Evolutionary conservation across 2,329 filamentous ascomycete species (phyloP), one percentile per base, ranked within the genome.

Genomic region (Aspergillus pseudoglaucus): DNA sequence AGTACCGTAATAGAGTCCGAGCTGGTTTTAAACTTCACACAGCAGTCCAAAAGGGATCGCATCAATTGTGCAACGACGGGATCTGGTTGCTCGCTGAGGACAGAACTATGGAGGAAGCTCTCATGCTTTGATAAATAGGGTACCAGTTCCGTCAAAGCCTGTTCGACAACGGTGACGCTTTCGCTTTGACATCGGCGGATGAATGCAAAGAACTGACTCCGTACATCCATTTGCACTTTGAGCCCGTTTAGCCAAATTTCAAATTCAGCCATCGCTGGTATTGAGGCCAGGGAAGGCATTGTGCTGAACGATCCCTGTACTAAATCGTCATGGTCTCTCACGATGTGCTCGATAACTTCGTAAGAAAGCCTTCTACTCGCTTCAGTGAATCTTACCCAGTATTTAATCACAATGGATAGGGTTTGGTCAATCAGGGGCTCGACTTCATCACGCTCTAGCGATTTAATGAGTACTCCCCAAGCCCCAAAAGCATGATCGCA

Each of bases 351-450:
- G 20, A 97, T 74, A 53, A 90, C 75, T 14, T 77, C 71, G 50
- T 81, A 75, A 3, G 84, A 85, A 47, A 76, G 74, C 3, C 76
- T 60, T 52, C 80, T 81, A 1, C 84, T 84, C 3, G 74, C 64
- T 3, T 77, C 71, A 18, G 83, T 81, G 47, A 97, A 83, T 2
- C 59, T 67, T 4, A 64, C 55, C 93, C 93, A 98, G 60, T 93
- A 85, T 56, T 85, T 83, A 20, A 86, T 83, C 43, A 97, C 83
- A 37, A 95, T 81, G 46, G 90, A 90, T 56, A 97, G 89, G 0
- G 90, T 95, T 49, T 91, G 90, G 62, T 95, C 90, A 7, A 97
- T 74, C 33, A 96, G 77, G 22, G 82, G 77, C 54, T 86, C 84
- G 5, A 95, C 77, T 60, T 96, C 90, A 20, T 90, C 85, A 48